phyloP scores from a whole-genome alignment of 148 eudicot species.

The Amaranthus hypochondriacus region DNA sequence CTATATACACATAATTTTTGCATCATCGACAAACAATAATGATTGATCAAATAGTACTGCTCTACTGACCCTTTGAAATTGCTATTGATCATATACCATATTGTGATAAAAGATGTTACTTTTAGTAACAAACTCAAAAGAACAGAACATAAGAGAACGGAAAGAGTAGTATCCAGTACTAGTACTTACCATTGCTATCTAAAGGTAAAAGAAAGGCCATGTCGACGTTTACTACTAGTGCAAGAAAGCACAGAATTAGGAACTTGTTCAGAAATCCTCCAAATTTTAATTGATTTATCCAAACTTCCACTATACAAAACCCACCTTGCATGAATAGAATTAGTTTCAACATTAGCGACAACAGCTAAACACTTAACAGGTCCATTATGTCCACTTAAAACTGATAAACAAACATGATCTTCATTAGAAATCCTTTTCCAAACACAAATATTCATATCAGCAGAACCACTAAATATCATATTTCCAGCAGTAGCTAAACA shows the following conservation, averaged over 20 bases:
- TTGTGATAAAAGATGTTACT: no score
- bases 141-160: no score
- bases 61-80: no score
- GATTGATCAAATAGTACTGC: no score
- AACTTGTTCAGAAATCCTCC: slow-evolving; percentile 40
- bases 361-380: slow-evolving; percentile 79
- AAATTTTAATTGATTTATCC: slow-evolving; percentile 74
- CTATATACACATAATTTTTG: background rate
- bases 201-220: slow-evolving; percentile 9
- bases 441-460: slow-evolving; percentile 65
- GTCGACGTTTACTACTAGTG: background rate
- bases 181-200: background rate
- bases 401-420: slow-evolving; percentile 42
- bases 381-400: slow-evolving; percentile 55
- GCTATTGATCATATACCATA: no score
- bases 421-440: slow-evolving; percentile 42
- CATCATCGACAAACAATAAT: no score
- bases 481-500: slow-evolving; percentile 53
- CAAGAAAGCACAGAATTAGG: slow-evolving; percentile 3
- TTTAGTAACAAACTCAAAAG: no score
- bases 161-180: no score
- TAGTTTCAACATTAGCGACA: slow-evolving; percentile 31
- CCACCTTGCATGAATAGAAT: slow-evolving; percentile 19
- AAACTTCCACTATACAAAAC: slow-evolving; percentile 70
- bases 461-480: slow-evolving; percentile 65